Evolutionary conservation across 2,329 filamentous ascomycete species (phyloP), one percentile per base, ranked within the genome.

Genomic region (Claviceps pusilla): DNA sequence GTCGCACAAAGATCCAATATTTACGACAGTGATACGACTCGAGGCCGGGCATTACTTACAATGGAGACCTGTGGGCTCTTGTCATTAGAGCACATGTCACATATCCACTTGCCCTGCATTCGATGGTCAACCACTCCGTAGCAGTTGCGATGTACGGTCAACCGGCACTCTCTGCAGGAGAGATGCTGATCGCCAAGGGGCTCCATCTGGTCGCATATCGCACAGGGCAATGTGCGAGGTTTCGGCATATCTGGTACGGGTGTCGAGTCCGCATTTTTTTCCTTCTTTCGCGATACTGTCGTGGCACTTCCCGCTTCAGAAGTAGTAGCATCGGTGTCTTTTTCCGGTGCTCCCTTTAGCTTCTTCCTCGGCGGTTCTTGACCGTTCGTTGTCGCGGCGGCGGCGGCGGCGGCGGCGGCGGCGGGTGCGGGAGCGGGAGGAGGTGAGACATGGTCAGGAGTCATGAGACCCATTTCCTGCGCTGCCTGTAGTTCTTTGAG

Each of bases 81-180:
- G 66, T 98, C 93, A 64, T 98, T 98, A 42, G 83, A 76, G 69
- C 93, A 98, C 79, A 90, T 95, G 69, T 97, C 93, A 68, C 93
- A 98, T 45, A 85, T 80, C 93, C 93, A 98, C 69, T 95, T 95
- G 48, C 77, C 79, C 37, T 81, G 77, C 53, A 76, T 77, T 46
- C 87, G 80, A 55, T 84, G 82, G 48, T 84, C 81, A 43, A 79
- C 60, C 37, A 97, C 77, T n/a, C 93, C 93, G 65, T 97, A 98
- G 69, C 93, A 98, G 57, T 82, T 82, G 53, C 87, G 85, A 68
- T 98, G 93, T 29, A 97, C 91, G 3, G 89, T 89, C 68, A 98
- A 72, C 53, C 89, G 85, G 68, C 93, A 98, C 63, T 95, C 89
- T 50, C 82, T 80, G 68, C 93, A 98, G 45, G 84, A 82, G 16